Evolutionary conservation across 163 green algal species (phyloP).

Genomic region (Coccomyxa subellipsoidea): DNA sequence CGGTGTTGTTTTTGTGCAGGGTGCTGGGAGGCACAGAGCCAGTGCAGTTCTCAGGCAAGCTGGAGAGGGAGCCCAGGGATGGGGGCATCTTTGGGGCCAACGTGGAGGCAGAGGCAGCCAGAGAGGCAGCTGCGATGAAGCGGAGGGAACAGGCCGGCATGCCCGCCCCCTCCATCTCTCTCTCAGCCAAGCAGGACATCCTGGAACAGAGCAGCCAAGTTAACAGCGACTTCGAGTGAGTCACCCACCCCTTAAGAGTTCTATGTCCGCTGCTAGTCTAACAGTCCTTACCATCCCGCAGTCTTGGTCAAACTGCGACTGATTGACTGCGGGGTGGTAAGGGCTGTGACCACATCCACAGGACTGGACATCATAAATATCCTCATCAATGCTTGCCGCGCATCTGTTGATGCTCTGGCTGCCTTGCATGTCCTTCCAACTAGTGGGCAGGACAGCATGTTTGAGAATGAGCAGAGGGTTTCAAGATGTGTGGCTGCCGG

Average conservation of each 20-base stretch:
- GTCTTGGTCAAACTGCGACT: no score
- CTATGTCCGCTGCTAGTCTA: no score
- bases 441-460: no score
- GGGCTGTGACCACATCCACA: no score
- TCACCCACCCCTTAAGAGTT: not conserved
- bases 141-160: not conserved
- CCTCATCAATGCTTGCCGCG: no score
- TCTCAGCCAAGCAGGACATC: conserved; percentile 27
- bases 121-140: not conserved
- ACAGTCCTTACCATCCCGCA: no score
- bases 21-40: not conserved
- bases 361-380: no score
- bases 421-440: no score
- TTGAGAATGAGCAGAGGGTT: no score
- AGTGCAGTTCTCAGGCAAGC: not conserved
- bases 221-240: not conserved
- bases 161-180: conserved; percentile 15
- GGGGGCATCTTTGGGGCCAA: not conserved
- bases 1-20: not conserved
- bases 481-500: no score
- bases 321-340: no score
- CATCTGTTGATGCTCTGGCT: no score
- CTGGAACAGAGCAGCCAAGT: conserved; percentile 23
- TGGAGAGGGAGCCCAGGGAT: not conserved
- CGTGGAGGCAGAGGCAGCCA: not conserved